Evolutionary conservation across 768 basidiomycete species (phyloP).

Genomic region (Suillus fuscotomentosus): DNA sequence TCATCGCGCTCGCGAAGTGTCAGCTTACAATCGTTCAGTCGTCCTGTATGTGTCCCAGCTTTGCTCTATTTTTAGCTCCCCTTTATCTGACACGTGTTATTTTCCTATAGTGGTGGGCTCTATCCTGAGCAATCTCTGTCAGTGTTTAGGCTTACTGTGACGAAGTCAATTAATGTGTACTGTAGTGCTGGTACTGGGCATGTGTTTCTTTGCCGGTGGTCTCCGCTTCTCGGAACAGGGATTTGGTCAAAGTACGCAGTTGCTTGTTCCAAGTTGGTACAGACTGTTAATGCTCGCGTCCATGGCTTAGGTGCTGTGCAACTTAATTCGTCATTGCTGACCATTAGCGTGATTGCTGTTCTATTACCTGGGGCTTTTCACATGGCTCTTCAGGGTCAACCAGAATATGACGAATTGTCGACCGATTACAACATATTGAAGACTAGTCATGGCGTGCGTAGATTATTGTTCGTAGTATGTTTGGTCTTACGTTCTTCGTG

Average conservation of each 20-base stretch:
- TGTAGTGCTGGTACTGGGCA: slow-evolving; percentile 82
- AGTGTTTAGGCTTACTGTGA: slow-evolving; percentile 17
- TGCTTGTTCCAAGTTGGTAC: neutral
- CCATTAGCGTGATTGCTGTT: slow-evolving; percentile 76
- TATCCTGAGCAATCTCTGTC: slow-evolving; percentile 75
- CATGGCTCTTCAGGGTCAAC: slow-evolving; percentile 43
- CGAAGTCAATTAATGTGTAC: neutral
- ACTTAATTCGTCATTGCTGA: slow-evolving; percentile 70
- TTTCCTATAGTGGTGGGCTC: slow-evolving; percentile 65
- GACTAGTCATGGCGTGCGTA: slow-evolving; percentile 78
- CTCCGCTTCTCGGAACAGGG: slow-evolving; percentile 77
- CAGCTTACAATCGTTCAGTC: slow-evolving; percentile 81
- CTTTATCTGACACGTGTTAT: slow-evolving; percentile 1
- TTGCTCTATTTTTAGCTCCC: neutral
- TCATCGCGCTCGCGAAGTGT: slow-evolving; percentile 79
- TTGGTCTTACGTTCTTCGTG: neutral
- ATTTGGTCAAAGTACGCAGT: slow-evolving; percentile 61
- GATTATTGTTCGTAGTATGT: neutral
- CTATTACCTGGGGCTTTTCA: slow-evolving; percentile 77
- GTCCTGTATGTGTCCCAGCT: slow-evolving; percentile 43
- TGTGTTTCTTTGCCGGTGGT: slow-evolving; percentile 85
- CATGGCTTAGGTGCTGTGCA: slow-evolving; percentile 58
- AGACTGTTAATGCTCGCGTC: neutral
- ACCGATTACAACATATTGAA: slow-evolving; percentile 52
- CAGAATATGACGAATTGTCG: slow-evolving; percentile 18